These are phyloP conservation scores for Amanita polypyramis DNA, from an alignment of 768 basidiomycete genomes.

Conservation along the genomic window DNA sequence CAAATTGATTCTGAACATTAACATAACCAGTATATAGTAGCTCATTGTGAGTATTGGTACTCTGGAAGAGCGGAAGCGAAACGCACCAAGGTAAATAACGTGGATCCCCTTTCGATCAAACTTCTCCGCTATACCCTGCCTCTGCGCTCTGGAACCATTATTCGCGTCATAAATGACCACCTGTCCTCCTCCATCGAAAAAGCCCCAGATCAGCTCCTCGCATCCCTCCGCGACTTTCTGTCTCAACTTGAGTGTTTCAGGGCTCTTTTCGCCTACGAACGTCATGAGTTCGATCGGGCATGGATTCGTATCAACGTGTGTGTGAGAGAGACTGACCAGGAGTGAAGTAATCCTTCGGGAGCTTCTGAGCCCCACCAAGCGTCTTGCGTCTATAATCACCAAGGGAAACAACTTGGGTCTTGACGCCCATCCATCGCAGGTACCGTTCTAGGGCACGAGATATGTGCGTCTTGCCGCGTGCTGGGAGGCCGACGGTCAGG, in stretches of 20 bases:
- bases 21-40: neutral
- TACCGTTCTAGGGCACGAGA: constrained; percentile 95
- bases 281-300: neutral
- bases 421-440: constrained; percentile 95
- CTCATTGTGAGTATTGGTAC: neutral
- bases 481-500: constrained; percentile 86
- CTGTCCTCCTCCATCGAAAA: constrained; percentile 81
- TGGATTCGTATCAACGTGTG: neutral
- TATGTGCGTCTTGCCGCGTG: constrained; percentile 94
- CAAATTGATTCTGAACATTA: constrained; percentile 68
- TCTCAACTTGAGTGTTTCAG: constrained; percentile 72
- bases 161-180: constrained; percentile 99
- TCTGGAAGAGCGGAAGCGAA: neutral
- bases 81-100: constrained; percentile 82
- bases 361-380: constrained; percentile 75
- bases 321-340: constrained; percentile 37
- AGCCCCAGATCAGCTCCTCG: constrained; percentile 82
- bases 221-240: constrained; percentile 71
- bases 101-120: constrained; percentile 84
- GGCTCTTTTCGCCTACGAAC: constrained; percentile 56
- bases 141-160: constrained; percentile 62
- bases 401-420: constrained; percentile 87
- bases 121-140: constrained; percentile 70
- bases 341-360: constrained; percentile 90
- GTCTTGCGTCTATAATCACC: constrained; percentile 92